These are phyloP conservation scores for Scheffersomyces lignosus DNA, from an alignment of 805 yeast species.

Conservation along the genomic window DNA sequence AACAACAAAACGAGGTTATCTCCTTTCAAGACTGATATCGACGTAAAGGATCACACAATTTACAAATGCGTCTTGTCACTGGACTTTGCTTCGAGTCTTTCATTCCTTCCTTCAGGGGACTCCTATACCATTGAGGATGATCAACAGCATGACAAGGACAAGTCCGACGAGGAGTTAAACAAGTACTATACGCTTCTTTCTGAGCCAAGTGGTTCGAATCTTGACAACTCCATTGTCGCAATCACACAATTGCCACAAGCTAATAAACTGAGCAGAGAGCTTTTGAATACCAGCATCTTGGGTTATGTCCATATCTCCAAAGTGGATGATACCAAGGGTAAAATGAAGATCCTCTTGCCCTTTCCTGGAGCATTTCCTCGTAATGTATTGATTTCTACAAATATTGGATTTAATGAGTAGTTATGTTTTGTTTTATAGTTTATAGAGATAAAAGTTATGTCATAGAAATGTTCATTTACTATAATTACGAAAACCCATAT, in stretches of 20 bases:
- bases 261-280: slow-evolving; percentile 46
- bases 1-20: slow-evolving; percentile 62
- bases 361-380: slow-evolving; percentile 85
- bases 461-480: too few species aligned
- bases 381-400: slow-evolving; percentile 71
- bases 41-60: slow-evolving; percentile 57
- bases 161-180: slow-evolving; percentile 29
- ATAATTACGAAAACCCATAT: too few species aligned
- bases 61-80: slow-evolving; percentile 55
- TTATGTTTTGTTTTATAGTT: slow-evolving; percentile 1
- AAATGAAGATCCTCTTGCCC: slow-evolving; percentile 74
- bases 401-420: slow-evolving; percentile 79
- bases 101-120: slow-evolving; percentile 45
- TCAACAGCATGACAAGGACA: slow-evolving; percentile 16
- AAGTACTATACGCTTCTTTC: slow-evolving; percentile 33
- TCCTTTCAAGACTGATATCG: slow-evolving; percentile 83
- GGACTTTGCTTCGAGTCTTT: slow-evolving; percentile 35
- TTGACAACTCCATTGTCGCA: slow-evolving; percentile 80
- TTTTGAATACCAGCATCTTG: slow-evolving; percentile 58
- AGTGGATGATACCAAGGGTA: slow-evolving; percentile 73
- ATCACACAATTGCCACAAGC: slow-evolving; percentile 39
- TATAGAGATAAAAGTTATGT: slow-evolving; percentile 1
- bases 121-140: slow-evolving; percentile 37
- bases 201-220: slow-evolving; percentile 50
- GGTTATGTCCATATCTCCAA: slow-evolving; percentile 77